These are phyloP conservation scores for Picochlorum sp. DNA, from an alignment of 139 green algal genomes.

Conservation along the genomic window DNA sequence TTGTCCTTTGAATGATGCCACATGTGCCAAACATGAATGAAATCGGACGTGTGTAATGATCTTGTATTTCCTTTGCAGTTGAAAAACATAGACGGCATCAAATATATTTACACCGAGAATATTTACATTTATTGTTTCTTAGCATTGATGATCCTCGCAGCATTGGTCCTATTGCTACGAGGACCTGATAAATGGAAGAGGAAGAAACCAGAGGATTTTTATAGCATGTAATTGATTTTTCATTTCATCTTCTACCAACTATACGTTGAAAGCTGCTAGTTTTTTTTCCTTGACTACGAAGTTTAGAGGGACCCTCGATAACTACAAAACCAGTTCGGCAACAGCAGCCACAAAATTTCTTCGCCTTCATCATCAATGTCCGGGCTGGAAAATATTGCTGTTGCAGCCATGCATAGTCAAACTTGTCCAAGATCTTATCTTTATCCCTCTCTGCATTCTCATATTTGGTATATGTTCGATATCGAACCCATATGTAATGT, in stretches of 20 bases:
- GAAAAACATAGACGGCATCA: conserved; percentile 59
- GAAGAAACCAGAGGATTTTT: conserved; percentile 38
- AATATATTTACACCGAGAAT: conserved; percentile 75
- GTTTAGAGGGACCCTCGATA: background rate
- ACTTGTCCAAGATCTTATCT: background rate
- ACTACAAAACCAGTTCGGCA: background rate
- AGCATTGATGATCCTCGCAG: conserved; percentile 31
- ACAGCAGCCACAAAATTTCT: background rate
- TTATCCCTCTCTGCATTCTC: background rate
- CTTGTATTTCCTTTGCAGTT: background rate
- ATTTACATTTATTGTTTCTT: conserved; percentile 68
- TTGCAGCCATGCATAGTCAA: conserved; percentile 4
- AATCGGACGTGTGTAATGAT: background rate
- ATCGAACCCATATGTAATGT: background rate
- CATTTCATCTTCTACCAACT: background rate
- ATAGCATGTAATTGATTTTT: conserved; percentile 12
- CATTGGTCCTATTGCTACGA: conserved; percentile 22
- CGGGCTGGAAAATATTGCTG: background rate
- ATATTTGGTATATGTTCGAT: background rate
- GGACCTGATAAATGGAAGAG: conserved; percentile 44
- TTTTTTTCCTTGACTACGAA: background rate
- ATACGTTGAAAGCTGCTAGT: background rate
- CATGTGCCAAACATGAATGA: background rate
- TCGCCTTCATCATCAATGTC: background rate
- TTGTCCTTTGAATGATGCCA: background rate